Percentiles rank a stretch among this genome's conserved stretches.
Conservation (phyloP, 1,284 basidiomycete genomes). For the Apiotrichum sp. region DNA sequence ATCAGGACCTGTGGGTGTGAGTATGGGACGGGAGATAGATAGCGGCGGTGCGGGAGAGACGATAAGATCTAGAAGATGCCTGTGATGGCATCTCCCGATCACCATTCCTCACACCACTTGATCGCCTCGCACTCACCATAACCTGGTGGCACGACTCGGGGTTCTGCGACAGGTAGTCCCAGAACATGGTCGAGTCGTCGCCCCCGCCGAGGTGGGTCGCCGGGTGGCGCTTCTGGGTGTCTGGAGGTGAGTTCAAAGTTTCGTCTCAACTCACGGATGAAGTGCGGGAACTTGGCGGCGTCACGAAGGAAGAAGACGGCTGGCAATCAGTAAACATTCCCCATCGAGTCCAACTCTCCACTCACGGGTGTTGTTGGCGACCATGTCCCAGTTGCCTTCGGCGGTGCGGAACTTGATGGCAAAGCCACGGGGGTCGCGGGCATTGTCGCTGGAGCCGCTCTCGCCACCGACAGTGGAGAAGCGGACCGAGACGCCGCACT, state of each 20-base stretch:
- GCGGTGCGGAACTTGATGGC: slow-evolving; percentile 83
- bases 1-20: slow-evolving; percentile 39
- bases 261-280: slow-evolving; percentile 68
- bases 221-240: slow-evolving; percentile 65
- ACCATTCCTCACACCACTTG: no score
- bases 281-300: slow-evolving; percentile 55
- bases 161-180: slow-evolving; percentile 89
- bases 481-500: slow-evolving; percentile 50
- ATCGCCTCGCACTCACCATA: slow-evolving; percentile 47
- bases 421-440: slow-evolving; percentile 81
- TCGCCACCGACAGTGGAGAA: slow-evolving; percentile 60
- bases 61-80: no score
- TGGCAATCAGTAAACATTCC: not conserved
- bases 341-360: not conserved
- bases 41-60: no score
- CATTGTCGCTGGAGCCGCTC: slow-evolving; percentile 78
- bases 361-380: slow-evolving; percentile 68
- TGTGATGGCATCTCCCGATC: no score
- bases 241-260: not conserved
- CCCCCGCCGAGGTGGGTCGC: slow-evolving; percentile 48
- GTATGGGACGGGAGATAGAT: no score
- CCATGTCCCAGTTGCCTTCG: slow-evolving; percentile 84
- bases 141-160: slow-evolving; percentile 87
- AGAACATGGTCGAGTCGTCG: slow-evolving; percentile 46
- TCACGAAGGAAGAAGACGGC: slow-evolving; percentile 15